Percentiles rank a stretch among this genome's conserved stretches.
Conservation (phyloP, 2,329 filamentous ascomycete genomes). For the Alternaria sp. region DNA sequence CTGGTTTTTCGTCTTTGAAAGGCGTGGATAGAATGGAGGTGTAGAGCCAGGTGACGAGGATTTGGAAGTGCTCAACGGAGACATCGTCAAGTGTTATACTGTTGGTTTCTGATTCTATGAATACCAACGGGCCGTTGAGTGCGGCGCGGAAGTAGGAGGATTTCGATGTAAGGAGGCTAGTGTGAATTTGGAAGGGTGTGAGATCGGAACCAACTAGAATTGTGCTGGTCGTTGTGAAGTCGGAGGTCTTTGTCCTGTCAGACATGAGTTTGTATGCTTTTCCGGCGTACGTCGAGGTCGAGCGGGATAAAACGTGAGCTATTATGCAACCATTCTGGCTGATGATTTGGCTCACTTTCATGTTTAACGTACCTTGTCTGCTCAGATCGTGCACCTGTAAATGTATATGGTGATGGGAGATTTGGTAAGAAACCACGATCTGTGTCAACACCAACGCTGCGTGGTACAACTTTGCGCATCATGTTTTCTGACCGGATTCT, state of each 20-base stretch:
- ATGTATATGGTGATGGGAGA: conserved; percentile 45
- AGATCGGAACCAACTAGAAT: conserved; percentile 52
- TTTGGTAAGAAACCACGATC: conserved; percentile 34
- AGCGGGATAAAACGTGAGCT: neutral
- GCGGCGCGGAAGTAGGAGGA: conserved; percentile 62
- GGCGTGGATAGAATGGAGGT: conserved; percentile 52
- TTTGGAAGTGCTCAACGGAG: conserved; percentile 57
- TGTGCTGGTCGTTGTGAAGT: conserved; percentile 49
- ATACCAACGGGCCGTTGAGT: conserved; percentile 57
- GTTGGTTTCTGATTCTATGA: conserved; percentile 56
- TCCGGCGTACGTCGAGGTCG: neutral
- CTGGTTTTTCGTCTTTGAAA: conserved; percentile 57
- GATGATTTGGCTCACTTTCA: conserved; percentile 23
- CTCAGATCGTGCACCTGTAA: conserved; percentile 26
- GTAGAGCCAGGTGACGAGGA: conserved; percentile 62
- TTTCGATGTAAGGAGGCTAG: conserved; percentile 56
- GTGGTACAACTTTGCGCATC: conserved; percentile 21
- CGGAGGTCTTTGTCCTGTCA: conserved; percentile 51
- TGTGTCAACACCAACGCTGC: conserved; percentile 21
- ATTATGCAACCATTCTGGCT: neutral
- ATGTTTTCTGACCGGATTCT: conserved; percentile 1
- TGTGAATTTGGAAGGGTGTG: conserved; percentile 57
- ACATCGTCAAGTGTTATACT: conserved; percentile 56
- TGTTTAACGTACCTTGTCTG: conserved; percentile 28
- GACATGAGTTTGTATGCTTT: neutral